These are phyloP conservation scores for Hirschfeldia incana DNA, from an alignment of 345 rosid genomes.

Conservation along the genomic window DNA sequence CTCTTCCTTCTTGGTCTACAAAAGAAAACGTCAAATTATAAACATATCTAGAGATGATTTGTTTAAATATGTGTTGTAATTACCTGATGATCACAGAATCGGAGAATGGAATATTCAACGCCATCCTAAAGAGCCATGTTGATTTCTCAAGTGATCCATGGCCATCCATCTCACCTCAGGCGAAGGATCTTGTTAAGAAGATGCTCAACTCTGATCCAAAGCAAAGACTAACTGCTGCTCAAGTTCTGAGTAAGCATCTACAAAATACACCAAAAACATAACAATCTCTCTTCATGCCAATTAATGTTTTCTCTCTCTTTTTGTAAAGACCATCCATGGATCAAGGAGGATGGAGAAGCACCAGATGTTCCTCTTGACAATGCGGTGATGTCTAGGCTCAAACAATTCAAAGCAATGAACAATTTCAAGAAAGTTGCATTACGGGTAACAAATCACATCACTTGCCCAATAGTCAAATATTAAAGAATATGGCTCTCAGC, in stretches of 20 bases:
- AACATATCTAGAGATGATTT: neutral
- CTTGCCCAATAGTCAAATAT: no score
- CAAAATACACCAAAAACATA: neutral
- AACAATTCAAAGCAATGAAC: conserved; percentile 80
- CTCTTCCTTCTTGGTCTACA: neutral
- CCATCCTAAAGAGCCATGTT: conserved; percentile 51
- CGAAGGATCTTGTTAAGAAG: conserved; percentile 61
- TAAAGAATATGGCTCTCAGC: neutral
- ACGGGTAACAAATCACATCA: conserved; percentile 21
- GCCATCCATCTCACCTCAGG: conserved; percentile 60
- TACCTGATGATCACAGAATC: conserved; percentile 45
- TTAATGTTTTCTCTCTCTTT: neutral
- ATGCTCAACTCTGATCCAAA: conserved; percentile 64
- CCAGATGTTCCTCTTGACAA: conserved; percentile 83
- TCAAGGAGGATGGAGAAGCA: conserved; percentile 79
- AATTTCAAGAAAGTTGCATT: conserved; percentile 80
- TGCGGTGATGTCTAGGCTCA: conserved; percentile 70
- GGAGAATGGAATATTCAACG: conserved; percentile 65
- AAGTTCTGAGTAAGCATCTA: conserved; percentile 54
- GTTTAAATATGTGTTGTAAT: neutral
- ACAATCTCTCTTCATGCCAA: neutral
- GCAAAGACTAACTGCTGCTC: conserved; percentile 57
- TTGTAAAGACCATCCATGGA: conserved; percentile 66
- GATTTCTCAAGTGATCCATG: conserved; percentile 68
- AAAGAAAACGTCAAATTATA: neutral